Percentiles rank a stretch among this genome's conserved stretches.
Conservation (phyloP, 1,284 basidiomycete genomes). For the Caloboletus firmus region DNA sequence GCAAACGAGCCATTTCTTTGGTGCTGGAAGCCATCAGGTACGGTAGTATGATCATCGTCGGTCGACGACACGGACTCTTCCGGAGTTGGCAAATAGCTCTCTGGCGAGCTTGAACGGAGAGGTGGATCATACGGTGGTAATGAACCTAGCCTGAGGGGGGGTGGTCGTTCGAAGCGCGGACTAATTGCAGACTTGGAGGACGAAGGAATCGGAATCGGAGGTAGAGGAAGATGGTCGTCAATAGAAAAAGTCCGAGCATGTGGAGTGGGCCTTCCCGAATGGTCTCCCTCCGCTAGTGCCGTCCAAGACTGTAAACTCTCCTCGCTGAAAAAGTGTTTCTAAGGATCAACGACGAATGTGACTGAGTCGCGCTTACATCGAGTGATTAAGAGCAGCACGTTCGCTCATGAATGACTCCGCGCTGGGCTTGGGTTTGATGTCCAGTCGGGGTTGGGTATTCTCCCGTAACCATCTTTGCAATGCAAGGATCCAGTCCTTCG, state of each 20-base stretch:
- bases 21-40: constrained; percentile 41
- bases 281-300: constrained; percentile 40
- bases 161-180: constrained; percentile 42
- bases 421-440: constrained; percentile 34
- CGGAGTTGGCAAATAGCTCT: constrained; percentile 58
- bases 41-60: constrained; percentile 35
- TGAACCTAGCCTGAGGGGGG: constrained; percentile 52
- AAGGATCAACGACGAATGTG: constrained; percentile 4
- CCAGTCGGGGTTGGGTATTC: constrained; percentile 38
- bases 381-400: constrained; percentile 40
- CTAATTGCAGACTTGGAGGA: constrained; percentile 31
- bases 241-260: constrained; percentile 64
- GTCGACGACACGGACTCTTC: constrained; percentile 51
- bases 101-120: constrained; percentile 55
- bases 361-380: constrained; percentile 40
- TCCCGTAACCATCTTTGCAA: constrained; percentile 76
- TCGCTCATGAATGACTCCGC: constrained; percentile 49
- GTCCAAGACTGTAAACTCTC: constrained; percentile 45
- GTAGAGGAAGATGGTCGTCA: constrained; percentile 55
- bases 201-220: constrained; percentile 30
- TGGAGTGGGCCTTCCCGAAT: constrained; percentile 42
- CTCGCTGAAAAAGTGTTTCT: constrained; percentile 33
- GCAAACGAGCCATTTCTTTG: constrained; percentile 61
- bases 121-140: constrained; percentile 42
- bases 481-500: constrained; percentile 70